phyloP scores from a whole-genome alignment of 805 yeast species.

The Candida tallmaniae region DNA sequence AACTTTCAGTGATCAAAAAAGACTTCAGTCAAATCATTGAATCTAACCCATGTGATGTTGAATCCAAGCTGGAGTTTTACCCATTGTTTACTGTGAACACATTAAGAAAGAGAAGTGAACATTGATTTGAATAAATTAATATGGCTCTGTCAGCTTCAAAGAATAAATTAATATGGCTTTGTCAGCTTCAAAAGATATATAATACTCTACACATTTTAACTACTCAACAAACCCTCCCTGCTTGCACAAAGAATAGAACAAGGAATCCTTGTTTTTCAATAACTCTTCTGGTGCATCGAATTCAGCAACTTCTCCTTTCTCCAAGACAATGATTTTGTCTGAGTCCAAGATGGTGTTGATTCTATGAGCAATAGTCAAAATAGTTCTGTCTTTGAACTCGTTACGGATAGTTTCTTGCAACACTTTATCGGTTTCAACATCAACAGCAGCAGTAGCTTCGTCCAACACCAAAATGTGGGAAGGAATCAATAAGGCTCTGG shows the following conservation, averaged over 20 bases:
- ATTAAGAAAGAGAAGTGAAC: constrained; percentile 62
- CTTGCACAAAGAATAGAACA: constrained; percentile 76
- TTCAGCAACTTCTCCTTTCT: constrained; percentile 70
- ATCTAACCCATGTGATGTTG: constrained; percentile 28
- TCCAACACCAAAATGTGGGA: constrained; percentile 61
- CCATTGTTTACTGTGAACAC: constrained; percentile 47
- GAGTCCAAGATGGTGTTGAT: constrained; percentile 79
- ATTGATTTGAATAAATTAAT: constrained; percentile 28
- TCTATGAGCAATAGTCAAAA: constrained; percentile 82
- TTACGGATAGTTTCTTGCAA: constrained; percentile 74
- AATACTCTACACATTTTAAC: constrained; percentile 13
- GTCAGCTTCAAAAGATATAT: too few relatives aligned
- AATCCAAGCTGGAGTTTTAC: constrained; percentile 33
- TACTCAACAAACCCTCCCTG: constrained; percentile 65
- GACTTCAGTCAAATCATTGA: constrained; percentile 17
- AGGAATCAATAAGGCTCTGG: constrained; percentile 68
- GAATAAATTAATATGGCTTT: too few relatives aligned
- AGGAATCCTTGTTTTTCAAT: constrained; percentile 58
- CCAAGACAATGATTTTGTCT: constrained; percentile 71
- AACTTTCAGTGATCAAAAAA: not conserved
- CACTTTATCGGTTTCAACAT: constrained; percentile 75
- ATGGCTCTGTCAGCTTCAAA: too few relatives aligned
- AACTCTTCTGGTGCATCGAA: constrained; percentile 69
- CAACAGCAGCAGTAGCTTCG: constrained; percentile 89
- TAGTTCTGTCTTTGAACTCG: constrained; percentile 72